These are phyloP conservation scores for Arachnopeziza araneosa DNA, from an alignment of 2,329 filamentous ascomycete genomes.

Conservation along the genomic window DNA sequence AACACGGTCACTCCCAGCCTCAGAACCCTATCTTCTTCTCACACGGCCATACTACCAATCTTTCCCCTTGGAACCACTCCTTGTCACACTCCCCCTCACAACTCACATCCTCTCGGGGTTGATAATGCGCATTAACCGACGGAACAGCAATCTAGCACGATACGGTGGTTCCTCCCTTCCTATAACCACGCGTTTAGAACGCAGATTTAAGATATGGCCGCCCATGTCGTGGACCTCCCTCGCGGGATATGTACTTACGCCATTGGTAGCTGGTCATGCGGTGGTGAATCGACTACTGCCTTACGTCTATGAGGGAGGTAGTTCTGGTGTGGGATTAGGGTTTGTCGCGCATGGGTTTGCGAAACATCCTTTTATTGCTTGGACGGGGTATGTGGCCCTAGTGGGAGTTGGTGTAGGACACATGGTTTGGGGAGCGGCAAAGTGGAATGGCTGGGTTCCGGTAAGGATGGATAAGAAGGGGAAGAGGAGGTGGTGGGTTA, in stretches of 20 bases:
- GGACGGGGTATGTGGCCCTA: slow-evolving; percentile 62
- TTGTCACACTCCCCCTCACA: slow-evolving; percentile 69
- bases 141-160: slow-evolving; percentile 62
- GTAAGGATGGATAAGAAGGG: slow-evolving; percentile 45
- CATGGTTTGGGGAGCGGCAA: slow-evolving; percentile 79
- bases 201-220: slow-evolving; percentile 46
- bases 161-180: slow-evolving; percentile 64
- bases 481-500: slow-evolving; percentile 63
- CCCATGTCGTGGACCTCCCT: slow-evolving; percentile 61
- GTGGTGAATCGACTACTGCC: slow-evolving; percentile 73
- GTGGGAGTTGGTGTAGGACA: slow-evolving; percentile 67
- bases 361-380: slow-evolving; percentile 60
- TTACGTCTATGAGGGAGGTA: slow-evolving; percentile 72
- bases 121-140: slow-evolving; percentile 67
- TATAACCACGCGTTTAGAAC: slow-evolving; percentile 38
- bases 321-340: slow-evolving; percentile 75
- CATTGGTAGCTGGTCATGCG: slow-evolving; percentile 64
- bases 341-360: slow-evolving; percentile 85
- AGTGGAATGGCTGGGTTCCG: slow-evolving; percentile 67
- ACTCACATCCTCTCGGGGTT: slow-evolving; percentile 75
- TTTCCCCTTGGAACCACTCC: slow-evolving; percentile 68
- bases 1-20: slow-evolving; percentile 65
- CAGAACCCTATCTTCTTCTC: slow-evolving; percentile 83
- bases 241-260: slow-evolving; percentile 65
- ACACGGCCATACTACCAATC: slow-evolving; percentile 91